A percentile compares a stretch with the other conserved stretches of the same genome.
Conservation (phyloP, 371 early-diverging fungal species). For the Mucor mucedo region DNA sequence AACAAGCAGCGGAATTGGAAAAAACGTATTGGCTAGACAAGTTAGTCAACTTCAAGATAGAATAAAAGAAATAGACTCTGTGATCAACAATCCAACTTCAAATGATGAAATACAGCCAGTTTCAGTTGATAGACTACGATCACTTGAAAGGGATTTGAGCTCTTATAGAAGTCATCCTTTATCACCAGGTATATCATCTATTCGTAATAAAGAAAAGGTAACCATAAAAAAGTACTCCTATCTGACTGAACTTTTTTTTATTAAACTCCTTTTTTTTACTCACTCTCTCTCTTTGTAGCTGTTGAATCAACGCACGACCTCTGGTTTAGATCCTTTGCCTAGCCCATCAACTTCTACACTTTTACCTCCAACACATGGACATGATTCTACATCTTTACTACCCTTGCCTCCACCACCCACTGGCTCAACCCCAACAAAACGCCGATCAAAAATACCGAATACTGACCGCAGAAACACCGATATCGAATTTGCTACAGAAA, state of each 20-base stretch:
- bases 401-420: slow-evolving; percentile 52
- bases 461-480: slow-evolving; percentile 55
- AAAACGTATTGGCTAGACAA: slow-evolving; percentile 52
- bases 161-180: slow-evolving; percentile 33
- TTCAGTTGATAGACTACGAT: slow-evolving; percentile 39
- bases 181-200: slow-evolving; percentile 29
- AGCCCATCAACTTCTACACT: slow-evolving; percentile 47
- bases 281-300: slow-evolving; percentile 25
- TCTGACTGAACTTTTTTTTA: slow-evolving; percentile 1
- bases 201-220: slow-evolving; percentile 43
- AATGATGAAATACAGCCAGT: slow-evolving; percentile 18
- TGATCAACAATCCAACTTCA: slow-evolving; percentile 11
- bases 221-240: slow-evolving; percentile 2
- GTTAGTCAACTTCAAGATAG: slow-evolving; percentile 46
- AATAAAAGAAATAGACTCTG: slow-evolving; percentile 37
- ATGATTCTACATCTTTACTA: slow-evolving; percentile 43
- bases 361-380: slow-evolving; percentile 39
- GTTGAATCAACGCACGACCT: slow-evolving; percentile 33
- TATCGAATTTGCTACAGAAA: slow-evolving; percentile 61
- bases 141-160: slow-evolving; percentile 45
- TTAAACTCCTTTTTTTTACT: slow-evolving; percentile 6
- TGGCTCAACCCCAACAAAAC: slow-evolving; percentile 56
- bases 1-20: slow-evolving; percentile 50
- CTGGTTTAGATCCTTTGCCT: slow-evolving; percentile 50
- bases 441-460: slow-evolving; percentile 57